Base-by-base conservation (phyloP, 495 filamentous ascomycete genomes). In the Cercophora scortea region DNA sequence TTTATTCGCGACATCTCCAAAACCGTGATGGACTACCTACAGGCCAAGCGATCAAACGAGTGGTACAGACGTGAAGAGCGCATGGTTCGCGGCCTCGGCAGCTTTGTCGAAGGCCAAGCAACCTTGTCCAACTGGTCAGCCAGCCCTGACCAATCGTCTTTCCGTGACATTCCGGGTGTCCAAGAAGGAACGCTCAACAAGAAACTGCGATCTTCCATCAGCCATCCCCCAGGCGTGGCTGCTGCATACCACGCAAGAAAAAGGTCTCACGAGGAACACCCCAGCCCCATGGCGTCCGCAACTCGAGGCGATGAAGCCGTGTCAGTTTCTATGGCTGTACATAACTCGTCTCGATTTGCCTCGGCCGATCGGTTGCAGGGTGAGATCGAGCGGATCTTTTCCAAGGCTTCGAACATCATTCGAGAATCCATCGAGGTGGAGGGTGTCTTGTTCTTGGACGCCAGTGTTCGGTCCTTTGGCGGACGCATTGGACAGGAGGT, bases 11-110 rank as follows among this genome's bases (percentile, higher is more conserved):
- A 69, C 33, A 64, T 88, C 53, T 75, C 81, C 0, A 56, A 63
- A 40, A 75, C 81, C 11, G 71, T 85, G 36, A 84, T 88, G 74
- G 75, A 77, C 40, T 81, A 87, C 54, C 63, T 90, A 51, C 81
- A 82, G 53, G 71, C 79, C 25, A 75, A 69, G 45, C 67, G 79
- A 38, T 77, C 79, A 41, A 77, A 77, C 2, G 76, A 79, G 7
- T 79, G 83, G 51, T 77, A 80, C 19, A 70, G 74, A 11, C 71
- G 81, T 15, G 77, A 77, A 6, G 75, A 80, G 45, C 76, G 80
- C 16, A 74, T 87, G 61, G 80, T 81, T 11, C 70, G 72, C 12
- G 82, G 82, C 6, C 61, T 88, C 38, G 83, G 80, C 38, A 78
- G 71, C 41, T 87, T 87, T 61, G 81, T 85, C 1, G 81, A 86